phyloP scores from a whole-genome alignment of 164 flowering plant genomes.

The Cinnamomum micranthum region DNA sequence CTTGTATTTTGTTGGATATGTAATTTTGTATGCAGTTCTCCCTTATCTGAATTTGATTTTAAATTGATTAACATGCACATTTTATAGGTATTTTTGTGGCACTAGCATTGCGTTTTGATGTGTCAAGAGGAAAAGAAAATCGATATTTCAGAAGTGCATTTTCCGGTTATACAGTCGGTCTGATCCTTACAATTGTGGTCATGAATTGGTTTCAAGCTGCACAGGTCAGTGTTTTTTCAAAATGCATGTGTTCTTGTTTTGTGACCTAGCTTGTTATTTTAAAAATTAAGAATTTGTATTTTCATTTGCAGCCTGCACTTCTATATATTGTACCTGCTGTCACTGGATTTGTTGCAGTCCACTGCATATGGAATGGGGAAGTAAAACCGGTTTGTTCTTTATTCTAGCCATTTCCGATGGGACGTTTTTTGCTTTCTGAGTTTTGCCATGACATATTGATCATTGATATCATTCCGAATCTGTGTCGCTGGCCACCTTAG shows the following conservation, averaged over 20 bases:
- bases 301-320: slow-evolving; percentile 77
- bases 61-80: not conserved
- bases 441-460: not conserved
- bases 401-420: not conserved
- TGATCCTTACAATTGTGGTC: slow-evolving; percentile 73
- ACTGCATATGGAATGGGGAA: slow-evolving; percentile 88
- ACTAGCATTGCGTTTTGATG: slow-evolving; percentile 93
- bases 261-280: not conserved
- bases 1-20: not conserved
- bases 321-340: slow-evolving; percentile 92
- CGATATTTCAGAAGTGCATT: slow-evolving; percentile 93
- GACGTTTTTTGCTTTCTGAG: not conserved
- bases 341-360: slow-evolving; percentile 80
- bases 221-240: slow-evolving; percentile 47
- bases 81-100: slow-evolving; percentile 92
- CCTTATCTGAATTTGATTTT: too few relatives aligned
- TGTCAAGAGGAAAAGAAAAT: slow-evolving; percentile 76
- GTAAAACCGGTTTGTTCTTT: slow-evolving; percentile 70
- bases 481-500: not conserved
- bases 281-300: not conserved
- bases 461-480: too few relatives aligned
- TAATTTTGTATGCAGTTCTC: not conserved
- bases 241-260: not conserved
- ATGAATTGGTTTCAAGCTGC: slow-evolving; percentile 99
- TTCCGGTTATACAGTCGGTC: slow-evolving; percentile 72